Evolutionary conservation across 2,329 filamentous ascomycete genomes (phyloP), one percentile per base, ranked within the genome.

Genomic region (Aspergillus niger): DNA sequence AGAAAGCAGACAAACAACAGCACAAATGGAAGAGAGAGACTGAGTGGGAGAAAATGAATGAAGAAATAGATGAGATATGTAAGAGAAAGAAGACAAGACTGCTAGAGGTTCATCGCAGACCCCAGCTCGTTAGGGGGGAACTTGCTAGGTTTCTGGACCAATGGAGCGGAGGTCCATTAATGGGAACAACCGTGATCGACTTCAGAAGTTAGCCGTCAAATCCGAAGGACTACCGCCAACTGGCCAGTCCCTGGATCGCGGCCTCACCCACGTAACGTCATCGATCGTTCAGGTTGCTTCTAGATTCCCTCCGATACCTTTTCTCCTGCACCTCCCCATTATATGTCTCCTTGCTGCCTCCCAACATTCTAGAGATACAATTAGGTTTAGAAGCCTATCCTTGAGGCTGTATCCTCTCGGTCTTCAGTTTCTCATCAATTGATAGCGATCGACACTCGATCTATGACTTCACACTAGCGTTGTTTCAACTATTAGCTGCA

Each of bases 341-440:
- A 10, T 47, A 20, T 36, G n/a, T 54, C 36, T 41, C 43, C 36
- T 10, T n/a, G 24, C 28, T 17, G 15, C 8, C 30, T 15, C 11
- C 11, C 3, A 22, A n/a, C 11, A 50, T 15, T 26, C 38, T 13
- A 10, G 32, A 8, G 3, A 30, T 17, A 36, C 32, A 36, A 36
- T 36, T 36, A 36, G 32, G 32, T 11, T 0, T 5, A 15, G 5
- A 5, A 36, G 39, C 41, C 11, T n/a, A 32, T 39, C 6, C 20
- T 43, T 26, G 39, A 36, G 24, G 26, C 20, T 3, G 26, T 30
- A 17, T 22, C 15, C 51, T 47, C 13, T 28, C 26, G 22, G 22
- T 36, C 10, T 32, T 43, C 15, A 4, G 2, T 26, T 11, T 26
- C 11, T 15, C 17, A 11, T 26, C 36, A 55, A 43, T 80, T 56